phyloP scores from a whole-genome alignment of 768 basidiomycete genomes.

The Boletus eberwhitei region DNA sequence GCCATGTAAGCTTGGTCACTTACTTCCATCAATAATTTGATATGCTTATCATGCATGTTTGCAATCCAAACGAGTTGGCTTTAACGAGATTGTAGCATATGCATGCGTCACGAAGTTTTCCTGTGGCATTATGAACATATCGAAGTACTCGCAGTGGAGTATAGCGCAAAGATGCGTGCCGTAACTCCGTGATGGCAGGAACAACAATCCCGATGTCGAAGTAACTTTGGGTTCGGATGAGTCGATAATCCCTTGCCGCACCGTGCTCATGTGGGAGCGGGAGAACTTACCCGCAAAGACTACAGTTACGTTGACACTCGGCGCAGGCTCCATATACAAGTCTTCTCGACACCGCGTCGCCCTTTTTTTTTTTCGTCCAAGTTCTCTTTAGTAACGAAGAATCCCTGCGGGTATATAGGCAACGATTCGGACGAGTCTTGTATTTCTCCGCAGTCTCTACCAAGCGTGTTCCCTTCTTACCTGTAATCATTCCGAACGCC shows the following conservation, averaged over 20 bases:
- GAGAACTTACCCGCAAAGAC: not conserved
- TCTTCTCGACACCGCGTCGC: not conserved
- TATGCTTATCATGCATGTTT: no score
- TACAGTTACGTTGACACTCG: no score
- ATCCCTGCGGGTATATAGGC: not conserved
- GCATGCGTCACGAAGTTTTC: no score
- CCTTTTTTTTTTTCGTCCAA: no score
- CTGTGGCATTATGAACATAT: not conserved
- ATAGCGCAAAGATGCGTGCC: not conserved
- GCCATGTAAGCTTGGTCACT: no score
- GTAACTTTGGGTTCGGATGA: not conserved
- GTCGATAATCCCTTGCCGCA: not conserved
- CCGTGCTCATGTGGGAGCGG: not conserved
- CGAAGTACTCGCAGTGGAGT: not conserved
- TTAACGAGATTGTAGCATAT: no score
- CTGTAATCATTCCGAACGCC: not conserved
- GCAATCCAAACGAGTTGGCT: no score
- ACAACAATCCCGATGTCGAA: not conserved
- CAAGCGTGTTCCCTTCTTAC: conserved; percentile 9
- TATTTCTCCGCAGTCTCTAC: conserved; percentile 8
- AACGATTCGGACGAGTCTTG: conserved; percentile 12
- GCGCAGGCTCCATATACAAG: no score
- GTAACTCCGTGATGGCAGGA: not conserved
- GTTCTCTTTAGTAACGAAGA: not conserved
- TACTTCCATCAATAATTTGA: no score